Conservation (phyloP, 805 yeast genomes). For the Zygoascus flipseniorum region DNA sequence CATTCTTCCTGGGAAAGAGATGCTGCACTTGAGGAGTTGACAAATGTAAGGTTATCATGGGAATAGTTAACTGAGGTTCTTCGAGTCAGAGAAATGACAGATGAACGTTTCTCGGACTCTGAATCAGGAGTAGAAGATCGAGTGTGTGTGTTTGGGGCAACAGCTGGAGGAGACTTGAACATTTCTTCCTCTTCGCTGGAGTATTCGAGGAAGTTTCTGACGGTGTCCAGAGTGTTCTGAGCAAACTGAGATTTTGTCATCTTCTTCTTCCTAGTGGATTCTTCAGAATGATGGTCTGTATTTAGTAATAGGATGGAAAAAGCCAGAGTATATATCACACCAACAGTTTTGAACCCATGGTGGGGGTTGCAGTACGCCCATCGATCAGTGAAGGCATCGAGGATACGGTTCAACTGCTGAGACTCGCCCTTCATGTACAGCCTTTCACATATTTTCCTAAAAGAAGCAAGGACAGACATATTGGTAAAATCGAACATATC, state of each 20-base stretch:
- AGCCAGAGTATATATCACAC: constrained; percentile 58
- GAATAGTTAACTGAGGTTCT: not conserved
- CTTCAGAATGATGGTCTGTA: constrained; percentile 62
- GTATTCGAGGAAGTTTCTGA: constrained; percentile 8
- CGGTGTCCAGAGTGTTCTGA: constrained; percentile 17
- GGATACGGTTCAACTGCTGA: constrained; percentile 66
- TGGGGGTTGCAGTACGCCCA: constrained; percentile 46
- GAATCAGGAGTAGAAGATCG: not conserved
- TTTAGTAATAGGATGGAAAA: constrained; percentile 67
- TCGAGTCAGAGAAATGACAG: not conserved
- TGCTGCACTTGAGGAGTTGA: constrained; percentile 1
- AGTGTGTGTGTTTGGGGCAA: not conserved
- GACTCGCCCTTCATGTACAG: constrained; percentile 75
- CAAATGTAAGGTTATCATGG: not conserved
- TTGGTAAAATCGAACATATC: constrained; percentile 37
- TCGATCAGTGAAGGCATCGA: constrained; percentile 57
- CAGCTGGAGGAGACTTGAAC: not conserved
- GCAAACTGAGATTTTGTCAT: constrained; percentile 30
- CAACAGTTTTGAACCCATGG: constrained; percentile 42
- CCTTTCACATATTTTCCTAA: constrained; percentile 52
- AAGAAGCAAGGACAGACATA: constrained; percentile 42
- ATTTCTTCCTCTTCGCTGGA: constrained; percentile 9
- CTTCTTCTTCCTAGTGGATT: constrained; percentile 23
- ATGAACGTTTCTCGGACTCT: not conserved
- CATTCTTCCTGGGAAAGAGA: constrained; percentile 13